Evolutionary conservation across 176 grass and related monocot genomes (phyloP), one percentile per base, ranked within the genome.

Genomic region (Lolium multiflorum): DNA sequence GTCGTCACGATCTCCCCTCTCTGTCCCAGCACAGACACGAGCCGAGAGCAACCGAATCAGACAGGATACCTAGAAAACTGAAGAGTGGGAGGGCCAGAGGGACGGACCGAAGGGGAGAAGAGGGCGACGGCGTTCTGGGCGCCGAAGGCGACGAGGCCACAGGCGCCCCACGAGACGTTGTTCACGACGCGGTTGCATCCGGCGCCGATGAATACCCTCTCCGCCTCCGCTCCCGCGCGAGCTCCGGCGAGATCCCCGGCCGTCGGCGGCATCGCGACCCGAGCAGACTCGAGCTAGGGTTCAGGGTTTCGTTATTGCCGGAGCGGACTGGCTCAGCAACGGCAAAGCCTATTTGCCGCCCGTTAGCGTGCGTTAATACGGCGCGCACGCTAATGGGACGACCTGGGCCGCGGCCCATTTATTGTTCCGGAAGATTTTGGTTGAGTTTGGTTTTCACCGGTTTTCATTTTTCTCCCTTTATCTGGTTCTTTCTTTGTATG

Each of bases 161-260:
- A 96, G 3, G 88, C 84, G 25, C 94, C 92, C 94, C 92, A 94
- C 13, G 92, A 98, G 52, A 98, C 92, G 81, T 98, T 98, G 84
- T 94, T 94, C 82, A 98, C 97, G n/a, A 98, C 88, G 11, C 97
- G 90, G 88, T 98, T 98, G 77, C 97, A 96, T 4, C 97, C 97
- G 14, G 92, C 90, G 79, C 93, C 88, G 3, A 98, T 76, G 87
- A 98, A 98, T 16, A 77, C 90, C 24, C 88, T 86, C 44, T 71
- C 82, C 17, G 62, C 94, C 15, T 70, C 84, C 79, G 84, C 66
- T 14, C 49, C 59, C 2, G 73, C 60, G 64, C 47, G 18, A 25
- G 59, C 12, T 28, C 86, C 86, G 26, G 87, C 76, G 20, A 75
- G 43, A 16, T 77, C 89, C n/a, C 91, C 84, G 47, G 82, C 69